phyloP scores from a whole-genome alignment of 2,329 filamentous ascomycete genomes.

The Anisogramma anomala region DNA sequence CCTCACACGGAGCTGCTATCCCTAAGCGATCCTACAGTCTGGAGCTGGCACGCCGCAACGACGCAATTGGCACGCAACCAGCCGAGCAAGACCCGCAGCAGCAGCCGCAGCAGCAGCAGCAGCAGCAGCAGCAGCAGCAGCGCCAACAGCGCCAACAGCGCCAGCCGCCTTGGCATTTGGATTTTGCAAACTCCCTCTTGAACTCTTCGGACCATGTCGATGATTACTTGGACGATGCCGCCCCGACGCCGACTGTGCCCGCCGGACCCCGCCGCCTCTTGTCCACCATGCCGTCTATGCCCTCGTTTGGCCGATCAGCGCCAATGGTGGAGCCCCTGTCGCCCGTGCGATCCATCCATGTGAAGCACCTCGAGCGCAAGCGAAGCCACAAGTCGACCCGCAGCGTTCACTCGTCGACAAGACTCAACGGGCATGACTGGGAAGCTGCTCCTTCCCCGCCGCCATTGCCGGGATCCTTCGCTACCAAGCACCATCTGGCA shows the following conservation, averaged over 20 bases:
- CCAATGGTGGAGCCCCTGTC: conserved; percentile 25
- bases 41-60: conserved; percentile 47
- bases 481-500: conserved; percentile 25
- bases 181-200: conserved; percentile 38
- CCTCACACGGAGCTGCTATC: conserved; percentile 35
- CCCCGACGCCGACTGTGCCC: conserved; percentile 75
- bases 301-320: conserved; percentile 28
- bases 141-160: conserved; percentile 16
- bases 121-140: conserved; percentile 16
- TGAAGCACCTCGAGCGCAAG: conserved; percentile 34
- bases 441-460: conserved; percentile 18
- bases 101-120: conserved; percentile 3
- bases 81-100: conserved; percentile 16
- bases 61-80: conserved; percentile 22
- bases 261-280: conserved; percentile 53
- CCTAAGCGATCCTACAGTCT: conserved; percentile 56
- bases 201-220: conserved; percentile 25
- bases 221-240: conserved; percentile 55
- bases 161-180: conserved; percentile 31
- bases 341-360: conserved; percentile 19
- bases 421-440: conserved; percentile 20
- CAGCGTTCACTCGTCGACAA: conserved; percentile 29
- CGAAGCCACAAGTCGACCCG: conserved; percentile 48
- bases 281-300: conserved; percentile 25
- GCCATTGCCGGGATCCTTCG: conserved; percentile 19